Evolutionary conservation across 768 basidiomycete species (phyloP), one percentile per base, ranked within the genome.

Genomic region (Pulveroboletus sp.): DNA sequence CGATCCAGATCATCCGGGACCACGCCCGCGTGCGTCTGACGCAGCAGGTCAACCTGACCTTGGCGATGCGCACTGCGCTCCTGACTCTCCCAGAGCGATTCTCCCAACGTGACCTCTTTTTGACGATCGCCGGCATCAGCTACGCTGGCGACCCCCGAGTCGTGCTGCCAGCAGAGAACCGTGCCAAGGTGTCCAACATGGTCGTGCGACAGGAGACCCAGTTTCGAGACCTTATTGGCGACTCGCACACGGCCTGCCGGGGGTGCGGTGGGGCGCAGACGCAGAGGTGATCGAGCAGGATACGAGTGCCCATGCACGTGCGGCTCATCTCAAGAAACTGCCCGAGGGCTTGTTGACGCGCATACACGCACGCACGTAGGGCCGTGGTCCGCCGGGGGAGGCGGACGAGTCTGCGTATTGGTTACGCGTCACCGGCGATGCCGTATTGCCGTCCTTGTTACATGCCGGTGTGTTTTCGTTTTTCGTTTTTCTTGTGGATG

Each of bases 71-170:
- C 38, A 82, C 90, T n/a, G 86, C 93, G 0, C 84, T 98, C 43
- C 81, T 96, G 54, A 86, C 82, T 9, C 83, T 96, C 22, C 92
- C 93, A 2, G 77, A 75, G n/a, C 70, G 75, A 19, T 99, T 99
- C 65, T 75, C 84, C 40, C 90, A 94, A 65, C 76, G 77, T 6
- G 77, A 87, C 52, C 80, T 99, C 2, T 99, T 91, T 63, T 83
- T 85, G 57, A 79, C 83, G 38, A 87, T 99, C 44, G 86, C 95
- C 0, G 80, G 85, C 0, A 83, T 99, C 19, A 86, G 83, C 54
- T 99, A 99, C 62, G 70, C 70, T 35, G 93, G 93, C 17, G 93
- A 99, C 63, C 90, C 91, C 27, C 82, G 96, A 39, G 98, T 99
- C 96, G 57, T 88, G 40, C 79, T 94, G 5, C 93, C 93, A 1